Percentiles rank a stretch among this genome's conserved stretches.
Evolutionary conservation across 306 rosid genomes (phyloP).

Genomic region (Medicago lupulina): DNA sequence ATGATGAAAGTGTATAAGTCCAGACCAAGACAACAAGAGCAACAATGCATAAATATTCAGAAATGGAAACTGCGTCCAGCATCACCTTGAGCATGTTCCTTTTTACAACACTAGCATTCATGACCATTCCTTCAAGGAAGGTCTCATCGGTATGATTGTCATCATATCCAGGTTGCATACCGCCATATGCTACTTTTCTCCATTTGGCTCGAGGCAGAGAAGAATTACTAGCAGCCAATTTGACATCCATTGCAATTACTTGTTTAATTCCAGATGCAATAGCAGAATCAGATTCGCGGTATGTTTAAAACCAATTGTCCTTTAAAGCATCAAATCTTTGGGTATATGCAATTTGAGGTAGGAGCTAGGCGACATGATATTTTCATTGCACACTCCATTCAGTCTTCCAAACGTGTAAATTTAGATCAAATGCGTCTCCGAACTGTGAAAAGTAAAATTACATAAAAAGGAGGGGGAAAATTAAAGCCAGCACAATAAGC

Average conservation of each 20-base stretch:
- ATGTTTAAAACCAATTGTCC: slow-evolving; percentile 23
- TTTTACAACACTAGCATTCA: slow-evolving; percentile 87
- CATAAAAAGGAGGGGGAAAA: no score
- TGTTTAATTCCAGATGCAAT: neutral
- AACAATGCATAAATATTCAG: slow-evolving; percentile 87
- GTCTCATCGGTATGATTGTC: slow-evolving; percentile 86
- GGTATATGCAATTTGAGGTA: no score
- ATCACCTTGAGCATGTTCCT: slow-evolving; percentile 86
- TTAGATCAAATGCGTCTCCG: no score
- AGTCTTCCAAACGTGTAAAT: no score
- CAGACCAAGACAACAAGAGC: slow-evolving; percentile 86
- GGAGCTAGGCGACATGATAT: no score
- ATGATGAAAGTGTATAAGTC: slow-evolving; percentile 73
- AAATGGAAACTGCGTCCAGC: slow-evolving; percentile 79
- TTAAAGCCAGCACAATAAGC: no score
- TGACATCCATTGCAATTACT: slow-evolving; percentile 45
- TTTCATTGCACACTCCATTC: no score
- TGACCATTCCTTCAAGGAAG: slow-evolving; percentile 90
- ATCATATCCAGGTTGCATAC: slow-evolving; percentile 92
- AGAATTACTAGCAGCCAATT: slow-evolving; percentile 40
- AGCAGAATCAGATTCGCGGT: slow-evolving; percentile 7
- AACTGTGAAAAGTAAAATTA: no score
- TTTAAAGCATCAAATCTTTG: slow-evolving; percentile 1
- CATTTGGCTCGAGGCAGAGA: slow-evolving; percentile 58
- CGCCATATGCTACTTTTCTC: slow-evolving; percentile 95